Evolutionary conservation across 345 rosid genomes (phyloP), one percentile per base, ranked within the genome.

Genomic region (Acer negundo): DNA sequence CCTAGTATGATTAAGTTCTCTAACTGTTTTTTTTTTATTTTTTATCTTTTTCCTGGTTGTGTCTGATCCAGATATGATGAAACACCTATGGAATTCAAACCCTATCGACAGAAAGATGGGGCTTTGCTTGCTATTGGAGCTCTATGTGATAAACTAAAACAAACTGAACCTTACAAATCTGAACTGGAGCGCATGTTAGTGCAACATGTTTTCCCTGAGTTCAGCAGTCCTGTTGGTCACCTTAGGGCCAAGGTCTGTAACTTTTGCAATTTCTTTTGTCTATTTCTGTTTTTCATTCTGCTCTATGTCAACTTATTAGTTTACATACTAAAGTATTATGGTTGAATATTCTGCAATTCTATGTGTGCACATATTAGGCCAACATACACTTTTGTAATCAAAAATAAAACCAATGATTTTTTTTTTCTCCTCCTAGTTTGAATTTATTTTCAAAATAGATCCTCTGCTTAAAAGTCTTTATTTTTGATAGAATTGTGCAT

Each of bases 141-240:
- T 47, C 98, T 97, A 77, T 97, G 96, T 88, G 99, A 97, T 83
- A 94, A 91, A 81, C 84, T 97, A 82, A 97, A 93, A 85, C 97
- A 94, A 84, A 93, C 91, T 23, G 99, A 94, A 62, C 99, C 99
- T 3, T 85, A 96, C 85, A 96, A 94, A 83, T 85, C 94, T 75
- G 97, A 92, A 79, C 84, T 96, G 81, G 99, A 96, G 86, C 89
- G 84, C 74, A 96, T 96, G 99, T 82, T 96, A 81, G 92, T 91
- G 83, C 99, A 94, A 80, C 97, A 94, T 82, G 99, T 96, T 77
- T 94, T 96, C 85, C 98, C 98, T 49, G 99, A 96, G 86, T 96
- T 96, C 78, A 86, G 81, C 78, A 94, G 99, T 74, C 97, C 92
- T 75, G 92, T 85, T 82, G 99, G 99, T 78, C 97, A 96, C 84